Evolutionary conservation across 2,329 filamentous ascomycete genomes (phyloP), one percentile per base, ranked within the genome.

Genomic region (Hypoxylon sp.): DNA sequence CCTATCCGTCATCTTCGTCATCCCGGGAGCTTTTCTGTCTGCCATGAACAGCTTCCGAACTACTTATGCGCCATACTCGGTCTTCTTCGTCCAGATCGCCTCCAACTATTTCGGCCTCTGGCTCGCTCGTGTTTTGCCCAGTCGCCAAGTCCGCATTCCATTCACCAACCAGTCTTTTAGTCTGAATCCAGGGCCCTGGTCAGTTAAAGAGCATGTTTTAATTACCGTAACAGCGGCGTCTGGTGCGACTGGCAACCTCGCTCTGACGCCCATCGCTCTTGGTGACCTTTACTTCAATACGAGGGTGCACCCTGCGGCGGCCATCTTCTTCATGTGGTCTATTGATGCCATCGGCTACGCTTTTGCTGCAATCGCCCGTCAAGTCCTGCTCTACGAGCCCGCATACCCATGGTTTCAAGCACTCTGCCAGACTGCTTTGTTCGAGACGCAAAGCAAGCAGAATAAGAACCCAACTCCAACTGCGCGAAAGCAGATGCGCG

Each of bases 11-110:
- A 65, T 89, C 17, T 88, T 89, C 71, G 83, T 88, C 48, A 80
- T 83, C 0, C 86, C 87, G 0, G 87, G 87, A 2, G 87, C 87
- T 1, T 86, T 89, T 69, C 74, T 89, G 2, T 86, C 84, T 4
- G 83, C 86, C 72, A 84, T 88, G 82, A 84, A 82, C 66, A 80
- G 83, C 52, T 89, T 83, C 72, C 82, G 87, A 48, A 89, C 87
- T 1, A 89, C 87, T 0, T 83, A 82, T 46, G 85, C 86, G 0
- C 83, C 84, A 0, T 90, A 89, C 73, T 87, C 86, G 0, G 83
- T 89, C 51, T 89, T 89, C 74, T 89, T 90, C 67, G 87, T 89
- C 32, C 85, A 87, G 70, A 86, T 88, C 53, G 85, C 85, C 0
- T 85, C 82, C 50, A 86, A 87, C 71, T 87, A 87, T 61, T 80